These are phyloP conservation scores for Populus davidiana DNA, from an alignment of 345 rosid species.

Conservation along the genomic window DNA sequence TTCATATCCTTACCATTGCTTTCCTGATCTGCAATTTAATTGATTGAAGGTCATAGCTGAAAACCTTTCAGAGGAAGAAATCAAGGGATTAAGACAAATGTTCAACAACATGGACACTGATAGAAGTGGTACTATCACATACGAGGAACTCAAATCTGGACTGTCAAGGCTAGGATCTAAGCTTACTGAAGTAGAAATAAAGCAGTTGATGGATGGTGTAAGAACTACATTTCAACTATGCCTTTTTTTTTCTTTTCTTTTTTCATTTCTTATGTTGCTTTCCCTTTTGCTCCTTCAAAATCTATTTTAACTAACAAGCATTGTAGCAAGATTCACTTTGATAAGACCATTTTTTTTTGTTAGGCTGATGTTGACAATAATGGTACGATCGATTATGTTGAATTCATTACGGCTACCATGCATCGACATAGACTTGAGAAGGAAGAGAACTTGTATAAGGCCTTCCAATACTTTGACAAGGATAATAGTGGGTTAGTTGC, in stretches of 20 bases:
- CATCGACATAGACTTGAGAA: slow-evolving; percentile 27
- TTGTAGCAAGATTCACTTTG: not conserved
- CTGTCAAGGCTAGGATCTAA: slow-evolving; percentile 26
- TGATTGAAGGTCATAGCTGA: slow-evolving; percentile 28
- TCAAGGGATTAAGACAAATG: slow-evolving; percentile 34
- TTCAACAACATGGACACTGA: slow-evolving; percentile 36
- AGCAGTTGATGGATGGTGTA: slow-evolving; percentile 37
- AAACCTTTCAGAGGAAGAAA: slow-evolving; percentile 30
- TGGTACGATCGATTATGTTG: slow-evolving; percentile 27
- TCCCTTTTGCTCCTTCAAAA: no score
- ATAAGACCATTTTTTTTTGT: not conserved
- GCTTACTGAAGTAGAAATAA: slow-evolving; percentile 28
- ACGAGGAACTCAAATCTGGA: slow-evolving; percentile 36
- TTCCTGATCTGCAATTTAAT: not conserved
- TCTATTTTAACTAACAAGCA: not conserved
- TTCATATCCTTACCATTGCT: not conserved
- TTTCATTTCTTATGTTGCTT: not conserved
- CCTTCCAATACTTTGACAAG: slow-evolving; percentile 31
- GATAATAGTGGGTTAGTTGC: slow-evolving; percentile 25
- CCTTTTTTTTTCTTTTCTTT: not conserved
- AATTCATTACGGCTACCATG: slow-evolving; percentile 32
- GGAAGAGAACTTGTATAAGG: slow-evolving; percentile 28
- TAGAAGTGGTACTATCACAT: slow-evolving; percentile 35
- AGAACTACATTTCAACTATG: not conserved
- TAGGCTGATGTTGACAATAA: slow-evolving; percentile 32